Percentiles rank a stretch among this genome's conserved stretches.
phyloP scores from a whole-genome alignment of 257 asterid species.

The Leptodermis oblonga region DNA sequence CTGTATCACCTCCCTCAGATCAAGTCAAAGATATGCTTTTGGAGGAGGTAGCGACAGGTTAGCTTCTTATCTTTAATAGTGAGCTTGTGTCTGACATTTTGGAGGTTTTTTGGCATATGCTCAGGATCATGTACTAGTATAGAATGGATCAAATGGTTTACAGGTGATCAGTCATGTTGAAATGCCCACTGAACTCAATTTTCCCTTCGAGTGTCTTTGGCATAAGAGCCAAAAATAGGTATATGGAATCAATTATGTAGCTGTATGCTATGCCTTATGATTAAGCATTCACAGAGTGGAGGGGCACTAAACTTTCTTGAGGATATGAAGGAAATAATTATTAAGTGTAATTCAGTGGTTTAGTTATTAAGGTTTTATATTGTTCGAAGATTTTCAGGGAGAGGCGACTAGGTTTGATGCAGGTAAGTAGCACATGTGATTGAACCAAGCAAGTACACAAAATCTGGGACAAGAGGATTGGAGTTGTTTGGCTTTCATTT shows the following conservation, averaged over 20 bases:
- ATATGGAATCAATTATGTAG: neutral
- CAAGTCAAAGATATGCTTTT: conserved; percentile 59
- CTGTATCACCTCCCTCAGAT: conserved; percentile 62
- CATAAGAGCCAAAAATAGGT: neutral
- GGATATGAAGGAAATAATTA: neutral
- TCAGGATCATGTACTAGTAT: neutral
- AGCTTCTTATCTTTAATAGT: conserved; percentile 12
- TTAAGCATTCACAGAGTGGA: neutral
- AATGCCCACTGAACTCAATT: neutral
- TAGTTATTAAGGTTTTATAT: neutral
- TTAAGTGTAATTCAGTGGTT: neutral
- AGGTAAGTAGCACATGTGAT: no score
- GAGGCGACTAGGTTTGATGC: neutral
- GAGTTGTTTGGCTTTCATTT: neutral
- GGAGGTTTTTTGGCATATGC: neutral
- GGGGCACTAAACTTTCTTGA: neutral
- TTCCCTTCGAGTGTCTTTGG: neutral
- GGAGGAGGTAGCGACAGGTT: conserved; percentile 66
- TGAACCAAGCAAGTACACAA: no score
- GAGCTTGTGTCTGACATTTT: neutral
- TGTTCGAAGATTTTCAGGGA: neutral
- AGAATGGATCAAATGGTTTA: no score
- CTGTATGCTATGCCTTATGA: neutral
- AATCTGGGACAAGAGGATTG: no score
- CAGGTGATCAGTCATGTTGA: neutral